Base-by-base conservation (phyloP, 768 basidiomycete genomes). In the Xerocomellus dryophilus region DNA sequence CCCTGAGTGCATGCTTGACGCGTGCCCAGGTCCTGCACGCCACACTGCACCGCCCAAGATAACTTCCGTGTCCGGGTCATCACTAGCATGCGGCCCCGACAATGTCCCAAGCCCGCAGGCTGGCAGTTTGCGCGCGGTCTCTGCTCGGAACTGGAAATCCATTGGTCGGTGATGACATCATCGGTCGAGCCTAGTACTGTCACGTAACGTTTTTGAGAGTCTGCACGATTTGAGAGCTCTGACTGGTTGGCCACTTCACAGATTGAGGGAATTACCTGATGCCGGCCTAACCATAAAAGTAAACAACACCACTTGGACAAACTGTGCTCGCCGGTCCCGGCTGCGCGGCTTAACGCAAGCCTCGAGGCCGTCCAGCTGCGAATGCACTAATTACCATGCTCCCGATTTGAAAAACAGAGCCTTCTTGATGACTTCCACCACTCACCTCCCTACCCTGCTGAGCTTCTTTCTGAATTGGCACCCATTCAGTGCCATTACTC, bases 1-100 rank as follows among this genome's bases (percentile, higher is more conserved):
- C 54, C 44, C 47, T 54, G 58, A 54, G 36, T 50, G 51, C 58
- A 53, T 54, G 66, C 61, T 45, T 58, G 51, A 63, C 35, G 66
- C 66, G 47, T 63, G 66, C 41, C 47, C 29, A 45, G 55, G 42
- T 43, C 43, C 46, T 29, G 32, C 43, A 56, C 53, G 51, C 57
- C 53, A 61, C 56, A 53, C 20, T 39, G 50, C 51, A 54, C 50
- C 48, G 47, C 58, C 44, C 35, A 46, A 32, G 46, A 45, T 54
- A 39, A 59, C 60, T 51, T 55, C 61, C 53, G 52, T 39, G 18
- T 32, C 41, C 41, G n/a, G 43, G 11, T 11, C 23, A 38, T n/a
- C 15, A 25, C 17, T 25, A 11, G 23, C 36, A 41, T n/a, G n/a
- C n/a, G 39, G 39, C n/a, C 47, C 36, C 23, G 42, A 48, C 48